Evolutionary conservation across 2,329 filamentous ascomycete genomes (phyloP), one percentile per base, ranked within the genome.

Genomic region (Venturia asperata): DNA sequence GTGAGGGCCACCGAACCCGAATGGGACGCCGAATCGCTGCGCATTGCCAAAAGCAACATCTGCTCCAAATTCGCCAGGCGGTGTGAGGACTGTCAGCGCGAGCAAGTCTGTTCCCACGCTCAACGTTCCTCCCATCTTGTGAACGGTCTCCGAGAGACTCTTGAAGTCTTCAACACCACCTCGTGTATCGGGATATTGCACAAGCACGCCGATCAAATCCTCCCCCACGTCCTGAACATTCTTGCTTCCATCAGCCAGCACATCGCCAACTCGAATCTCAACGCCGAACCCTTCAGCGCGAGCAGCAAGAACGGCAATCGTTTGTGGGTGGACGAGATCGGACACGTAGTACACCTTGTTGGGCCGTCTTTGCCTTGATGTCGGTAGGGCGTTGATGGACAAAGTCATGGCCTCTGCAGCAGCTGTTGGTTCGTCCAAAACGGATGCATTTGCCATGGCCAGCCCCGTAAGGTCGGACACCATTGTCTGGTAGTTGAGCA

Each of bases 401-500:
- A 97, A 83, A 17, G 92, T 97, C 92, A 97, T 94, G 68, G 93
- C 93, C 79, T 97, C 93, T 37, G 92, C 91, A 17, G 92, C 93
- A 15, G 93, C 93, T 1, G 93, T 97, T 27, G 89, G 87, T 78
- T 97, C 93, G 71, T 97, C 93, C 52, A 97, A 80, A 61, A 97
- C 82, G 56, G 91, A 96, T 49, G 93, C 91, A 80, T 97, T 97
- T 67, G 93, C 86, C 68, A 97, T 91, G 27, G 90, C 85, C 39
- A 97, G 83, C 1, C 85, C 91, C 0, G 93, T 97, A 69, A 97
- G 80, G 74, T 97, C 93, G 1, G 87, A 87, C 10, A 96, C 88
- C 80, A 97, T 82, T 21, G 93, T 97, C 81, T 97, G 93, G 80
- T 92, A 97, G 81, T 97, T 97, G 68, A 97, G 81, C 64, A 97